Base-by-base conservation (phyloP, 2,329 filamentous ascomycete genomes). In the Trichoderma sp. region DNA sequence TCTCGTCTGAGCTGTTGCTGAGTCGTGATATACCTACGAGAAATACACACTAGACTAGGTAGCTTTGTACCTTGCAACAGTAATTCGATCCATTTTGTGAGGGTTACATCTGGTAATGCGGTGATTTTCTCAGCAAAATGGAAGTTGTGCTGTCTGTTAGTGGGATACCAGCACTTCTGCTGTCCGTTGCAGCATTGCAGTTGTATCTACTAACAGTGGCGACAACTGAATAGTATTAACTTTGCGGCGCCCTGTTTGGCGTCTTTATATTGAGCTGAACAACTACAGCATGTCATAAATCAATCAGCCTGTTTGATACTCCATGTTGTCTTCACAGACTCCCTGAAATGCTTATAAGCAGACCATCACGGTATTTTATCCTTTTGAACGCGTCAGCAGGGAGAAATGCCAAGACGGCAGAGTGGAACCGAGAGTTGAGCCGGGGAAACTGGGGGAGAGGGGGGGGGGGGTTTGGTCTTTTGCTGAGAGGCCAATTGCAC, bases 321-420 rank as follows among this genome's bases (percentile, higher is more conserved):
- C 42, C 4, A 4, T 5, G 22, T 19, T 19, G 29, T 19, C 17
- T 34, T 34, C 17, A 34, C 25, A n/a, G 8, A 7, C 52, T 19
- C 17, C 17, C 32, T 13, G 27, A 53, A n/a, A 12, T 53, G 15
- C 17, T 17, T 15, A 58, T 6, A n/a, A 42, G 19, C 35, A 39
- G 15, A n/a, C 25, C 22, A 32, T 45, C 29, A 35, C 25, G 42
- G 12, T 42, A 48, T 32, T n/a, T 7, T 7, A 12, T 35, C 8
- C n/a, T 32, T 15, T 32, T 15, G 32, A 63, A 65, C 52, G 63
- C 53, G 63, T 48, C 52, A 65, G 27, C 53, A 65, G 53, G 53
- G 29, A 58, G 35, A 35, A 53, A 52, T 50, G 63, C 52, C 63
- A 65, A 65, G 53, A 35, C 63, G 63, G 53, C 39, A 65, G 15